Evolutionary conservation across 768 basidiomycete genomes (phyloP).

Genomic region (Fistulinella prunicolor): DNA sequence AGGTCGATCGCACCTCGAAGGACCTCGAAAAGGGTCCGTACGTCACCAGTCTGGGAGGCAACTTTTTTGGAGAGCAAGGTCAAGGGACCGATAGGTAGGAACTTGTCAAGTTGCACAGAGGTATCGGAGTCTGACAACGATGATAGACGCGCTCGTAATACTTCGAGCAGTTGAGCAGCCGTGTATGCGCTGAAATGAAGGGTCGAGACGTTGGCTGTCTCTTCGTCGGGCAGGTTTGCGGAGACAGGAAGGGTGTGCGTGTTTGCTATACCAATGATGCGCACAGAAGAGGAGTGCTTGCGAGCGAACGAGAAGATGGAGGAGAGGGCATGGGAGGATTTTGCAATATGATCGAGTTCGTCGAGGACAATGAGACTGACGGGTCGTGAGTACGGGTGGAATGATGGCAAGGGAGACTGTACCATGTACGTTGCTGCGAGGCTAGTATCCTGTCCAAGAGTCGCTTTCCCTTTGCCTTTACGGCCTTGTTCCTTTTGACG

Average conservation of each 20-base stretch:
- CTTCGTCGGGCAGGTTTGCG: constrained; percentile 35
- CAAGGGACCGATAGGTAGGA: constrained; percentile 63
- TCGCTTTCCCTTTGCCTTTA: constrained; percentile 47
- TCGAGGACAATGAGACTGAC: constrained; percentile 75
- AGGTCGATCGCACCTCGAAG: constrained; percentile 76
- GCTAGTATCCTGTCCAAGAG: constrained; percentile 45
- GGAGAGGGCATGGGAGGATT: constrained; percentile 54
- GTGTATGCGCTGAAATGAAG: constrained; percentile 83
- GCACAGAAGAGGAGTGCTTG: constrained; percentile 48
- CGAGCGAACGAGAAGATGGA: constrained; percentile 69
- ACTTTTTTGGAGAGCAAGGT: constrained; percentile 76
- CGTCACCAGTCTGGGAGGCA: constrained; percentile 80
- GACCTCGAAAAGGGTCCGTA: constrained; percentile 76
- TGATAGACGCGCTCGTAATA: constrained; percentile 62
- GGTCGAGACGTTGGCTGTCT: constrained; percentile 48
- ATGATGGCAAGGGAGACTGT: neutral
- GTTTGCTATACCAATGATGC: constrained; percentile 84
- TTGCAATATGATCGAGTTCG: constrained; percentile 80
- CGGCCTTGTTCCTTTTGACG: constrained; percentile 35
- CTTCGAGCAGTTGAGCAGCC: constrained; percentile 63
- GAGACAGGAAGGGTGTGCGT: constrained; percentile 79
- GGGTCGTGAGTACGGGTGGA: constrained; percentile 19
- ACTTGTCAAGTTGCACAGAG: constrained; percentile 40
- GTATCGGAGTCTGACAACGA: constrained; percentile 41
- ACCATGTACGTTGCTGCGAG: constrained; percentile 55